Evolutionary conservation across 257 asterid genomes (phyloP), one percentile per base, ranked within the genome.

Genomic region (Lycium ferocissimum): DNA sequence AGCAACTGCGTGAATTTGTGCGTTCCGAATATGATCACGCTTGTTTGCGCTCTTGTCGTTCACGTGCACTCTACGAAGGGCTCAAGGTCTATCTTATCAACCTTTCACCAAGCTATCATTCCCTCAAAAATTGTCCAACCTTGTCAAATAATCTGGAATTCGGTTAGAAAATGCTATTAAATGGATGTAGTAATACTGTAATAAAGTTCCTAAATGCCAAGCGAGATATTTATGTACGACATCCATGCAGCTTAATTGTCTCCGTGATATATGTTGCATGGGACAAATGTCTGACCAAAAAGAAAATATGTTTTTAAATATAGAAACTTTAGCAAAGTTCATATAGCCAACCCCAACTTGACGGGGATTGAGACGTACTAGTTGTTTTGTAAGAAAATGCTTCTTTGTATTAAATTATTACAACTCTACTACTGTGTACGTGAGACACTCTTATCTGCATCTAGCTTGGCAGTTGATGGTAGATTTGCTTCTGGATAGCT

Each of bases 11-110:
- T 67, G 98, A 95, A 85, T 95, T 93, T 90, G 98, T 95, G 69
- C 95, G 98, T 80, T 95, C 98, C 33, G 98, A 95, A 88, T 95
- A 95, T 88, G 96, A 95, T 89, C 98, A 95, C 89, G 96, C 98
- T 89, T 95, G 98, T 89, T 90, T 95, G 88, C 95, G 96, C 63
- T 95, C 98, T 83, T 94, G 98, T 88, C 97, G 98, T 84, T 95
- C 98, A 62, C 95, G 98, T 84, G 98, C 98, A 87, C 94, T 95
- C 70, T 94, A 95, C 78, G 98, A 95, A 90, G 98, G 98, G 83
- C 89, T 95, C 85, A 95, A 95, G 96, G 98, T 95, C 81, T 75
- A 84, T 61, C 62, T 69, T 26, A 79, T 58, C 75, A 63, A 40
- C 43, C 79, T 83, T 80, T 88, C 20, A 51, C 54, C 85, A 51